These are phyloP conservation scores for Colletotrichum nymphaeae DNA, from an alignment of 2,329 filamentous ascomycete species.

Conservation along the genomic window DNA sequence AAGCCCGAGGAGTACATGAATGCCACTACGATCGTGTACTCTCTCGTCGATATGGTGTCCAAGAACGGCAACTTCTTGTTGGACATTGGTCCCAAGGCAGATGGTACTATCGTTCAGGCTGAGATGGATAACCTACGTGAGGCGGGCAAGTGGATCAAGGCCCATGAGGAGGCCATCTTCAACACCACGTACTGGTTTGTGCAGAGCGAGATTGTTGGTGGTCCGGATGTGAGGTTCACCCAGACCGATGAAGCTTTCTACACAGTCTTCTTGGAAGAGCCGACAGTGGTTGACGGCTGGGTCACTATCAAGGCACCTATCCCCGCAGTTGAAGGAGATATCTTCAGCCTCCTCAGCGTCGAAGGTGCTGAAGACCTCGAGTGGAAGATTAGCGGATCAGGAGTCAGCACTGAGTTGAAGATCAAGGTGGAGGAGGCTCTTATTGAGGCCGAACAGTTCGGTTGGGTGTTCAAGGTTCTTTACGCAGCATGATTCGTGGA, in stretches of 20 bases:
- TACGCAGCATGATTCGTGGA: constrained; percentile 19
- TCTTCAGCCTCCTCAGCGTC: constrained; percentile 51
- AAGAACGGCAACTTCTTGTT: constrained; percentile 69
- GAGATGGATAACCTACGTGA: constrained; percentile 59
- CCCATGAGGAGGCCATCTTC: constrained; percentile 65
- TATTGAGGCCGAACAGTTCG: constrained; percentile 48
- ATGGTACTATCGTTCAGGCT: constrained; percentile 63
- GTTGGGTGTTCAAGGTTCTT: constrained; percentile 48
- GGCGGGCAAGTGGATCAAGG: constrained; percentile 65
- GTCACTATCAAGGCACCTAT: constrained; percentile 55
- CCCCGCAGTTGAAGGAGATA: constrained; percentile 59
- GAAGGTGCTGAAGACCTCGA: constrained; percentile 42
- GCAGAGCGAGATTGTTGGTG: constrained; percentile 51
- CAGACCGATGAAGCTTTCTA: constrained; percentile 65
- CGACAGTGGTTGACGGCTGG: constrained; percentile 43
- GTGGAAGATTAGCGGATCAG: constrained; percentile 14
- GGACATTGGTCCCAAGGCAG: constrained; percentile 65
- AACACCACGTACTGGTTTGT: constrained; percentile 67
- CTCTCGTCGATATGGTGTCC: constrained; percentile 62
- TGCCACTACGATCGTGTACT: constrained; percentile 57
- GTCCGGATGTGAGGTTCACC: constrained; percentile 59
- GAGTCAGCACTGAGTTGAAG: constrained; percentile 38
- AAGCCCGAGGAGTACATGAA: constrained; percentile 62
- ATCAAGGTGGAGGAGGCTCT: constrained; percentile 42
- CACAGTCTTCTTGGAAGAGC: constrained; percentile 56